These are phyloP conservation scores for Fusarium abutilonis DNA, from an alignment of 2,329 filamentous ascomycete genomes.

Conservation along the genomic window DNA sequence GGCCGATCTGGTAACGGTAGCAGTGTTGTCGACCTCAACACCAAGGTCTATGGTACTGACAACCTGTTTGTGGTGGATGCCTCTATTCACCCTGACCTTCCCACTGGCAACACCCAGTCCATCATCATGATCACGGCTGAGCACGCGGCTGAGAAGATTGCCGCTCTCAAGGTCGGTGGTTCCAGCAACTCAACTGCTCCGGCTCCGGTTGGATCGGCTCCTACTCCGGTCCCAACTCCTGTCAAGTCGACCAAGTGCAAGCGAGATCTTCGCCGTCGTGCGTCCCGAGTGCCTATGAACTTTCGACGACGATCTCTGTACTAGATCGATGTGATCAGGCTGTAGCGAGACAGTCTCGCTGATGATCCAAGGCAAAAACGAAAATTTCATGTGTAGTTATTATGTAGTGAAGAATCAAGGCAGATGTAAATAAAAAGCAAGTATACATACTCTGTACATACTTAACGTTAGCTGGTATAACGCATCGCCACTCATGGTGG, in stretches of 20 bases:
- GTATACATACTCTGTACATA: too few relatives aligned
- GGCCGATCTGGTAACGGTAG: constrained; percentile 57
- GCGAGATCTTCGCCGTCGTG: constrained; percentile 6
- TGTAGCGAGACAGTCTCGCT: neutral
- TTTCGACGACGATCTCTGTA: constrained; percentile 27
- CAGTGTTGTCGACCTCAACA: constrained; percentile 65
- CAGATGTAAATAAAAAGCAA: constrained; percentile 19
- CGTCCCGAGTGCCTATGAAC: constrained; percentile 7
- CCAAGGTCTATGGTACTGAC: constrained; percentile 68
- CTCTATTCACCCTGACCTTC: constrained; percentile 65
- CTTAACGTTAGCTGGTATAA: neutral
- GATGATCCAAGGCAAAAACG: neutral
- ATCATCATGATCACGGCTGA: constrained; percentile 46
- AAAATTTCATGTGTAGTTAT: constrained; percentile 17
- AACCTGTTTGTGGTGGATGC: constrained; percentile 71
- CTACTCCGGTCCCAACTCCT: constrained; percentile 17
- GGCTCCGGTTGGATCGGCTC: constrained; percentile 8
- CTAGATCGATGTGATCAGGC: neutral
- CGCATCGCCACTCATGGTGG: neutral
- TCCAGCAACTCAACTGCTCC: constrained; percentile 30
- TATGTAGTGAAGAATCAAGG: constrained; percentile 3
- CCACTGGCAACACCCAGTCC: constrained; percentile 44
- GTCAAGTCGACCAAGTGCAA: constrained; percentile 16
- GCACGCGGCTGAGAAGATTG: constrained; percentile 44
- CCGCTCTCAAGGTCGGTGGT: constrained; percentile 18